These are phyloP conservation scores for Penicillium sp. DNA, from an alignment of 2,329 filamentous ascomycete genomes.

Conservation along the genomic window DNA sequence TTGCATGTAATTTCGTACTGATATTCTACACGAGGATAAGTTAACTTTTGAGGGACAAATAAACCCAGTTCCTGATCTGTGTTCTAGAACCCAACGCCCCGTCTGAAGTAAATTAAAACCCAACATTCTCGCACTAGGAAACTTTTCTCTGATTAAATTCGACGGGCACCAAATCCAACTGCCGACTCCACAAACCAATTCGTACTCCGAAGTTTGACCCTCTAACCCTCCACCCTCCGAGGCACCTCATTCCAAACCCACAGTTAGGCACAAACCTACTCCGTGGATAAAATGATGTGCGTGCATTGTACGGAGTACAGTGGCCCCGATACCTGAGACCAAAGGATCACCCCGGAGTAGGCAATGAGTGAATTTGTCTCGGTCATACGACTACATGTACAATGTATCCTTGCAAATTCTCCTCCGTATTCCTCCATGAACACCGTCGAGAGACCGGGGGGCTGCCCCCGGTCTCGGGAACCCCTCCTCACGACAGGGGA, in stretches of 20 bases:
- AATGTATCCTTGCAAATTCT: background rate
- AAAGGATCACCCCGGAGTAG: no score
- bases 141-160: slow-evolving; percentile 3
- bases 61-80: background rate
- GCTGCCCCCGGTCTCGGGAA: background rate
- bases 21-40: background rate
- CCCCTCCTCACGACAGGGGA: background rate
- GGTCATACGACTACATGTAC: background rate
- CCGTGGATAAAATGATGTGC: background rate
- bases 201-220: background rate
- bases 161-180: background rate
- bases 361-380: background rate
- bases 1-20: background rate
- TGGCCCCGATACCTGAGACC: background rate
- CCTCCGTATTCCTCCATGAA: background rate
- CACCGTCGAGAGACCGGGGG: background rate
- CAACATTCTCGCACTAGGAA: background rate
- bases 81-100: slow-evolving; percentile 4
- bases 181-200: background rate
- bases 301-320: background rate
- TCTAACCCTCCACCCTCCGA: background rate
- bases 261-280: background rate
- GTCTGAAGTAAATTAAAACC: slow-evolving; percentile 8
- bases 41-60: background rate
- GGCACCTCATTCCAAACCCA: background rate